Percentiles rank a stretch among this genome's conserved stretches.
Evolutionary conservation across 306 rosid genomes (phyloP).

Genomic region (Benincasa hispida): DNA sequence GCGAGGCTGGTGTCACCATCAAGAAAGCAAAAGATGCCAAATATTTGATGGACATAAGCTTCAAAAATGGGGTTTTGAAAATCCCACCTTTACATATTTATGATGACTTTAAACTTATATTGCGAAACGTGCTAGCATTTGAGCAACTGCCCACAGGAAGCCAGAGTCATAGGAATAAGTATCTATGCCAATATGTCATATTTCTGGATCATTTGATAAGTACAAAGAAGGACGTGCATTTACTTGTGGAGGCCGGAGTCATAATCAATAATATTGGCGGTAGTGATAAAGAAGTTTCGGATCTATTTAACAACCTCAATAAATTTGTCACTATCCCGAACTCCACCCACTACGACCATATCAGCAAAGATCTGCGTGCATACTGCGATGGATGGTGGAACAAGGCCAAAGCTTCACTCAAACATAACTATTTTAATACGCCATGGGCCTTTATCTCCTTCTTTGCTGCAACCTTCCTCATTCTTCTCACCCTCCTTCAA

Average conservation of each 20-base stretch:
- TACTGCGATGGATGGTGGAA: slow-evolving; percentile 4
- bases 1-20: background rate
- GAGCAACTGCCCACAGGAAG: background rate
- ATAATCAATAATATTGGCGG: background rate
- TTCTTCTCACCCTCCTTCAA: background rate
- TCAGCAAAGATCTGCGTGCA: background rate
- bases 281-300: background rate
- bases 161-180: background rate
- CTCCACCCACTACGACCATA: too few relatives aligned
- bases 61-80: background rate
- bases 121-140: slow-evolving; percentile 19
- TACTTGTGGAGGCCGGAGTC: background rate
- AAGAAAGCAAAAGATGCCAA: background rate
- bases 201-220: background rate
- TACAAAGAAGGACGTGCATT: background rate
- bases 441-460: background rate
- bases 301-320: background rate
- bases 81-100: background rate
- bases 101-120: background rate
- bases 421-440: background rate
- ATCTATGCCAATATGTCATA: background rate
- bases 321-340: background rate
- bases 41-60: background rate
- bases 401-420: background rate
- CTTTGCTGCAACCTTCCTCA: background rate